phyloP scores from a whole-genome alignment of 2,329 filamentous ascomycete species.

The Neonectria sp. region DNA sequence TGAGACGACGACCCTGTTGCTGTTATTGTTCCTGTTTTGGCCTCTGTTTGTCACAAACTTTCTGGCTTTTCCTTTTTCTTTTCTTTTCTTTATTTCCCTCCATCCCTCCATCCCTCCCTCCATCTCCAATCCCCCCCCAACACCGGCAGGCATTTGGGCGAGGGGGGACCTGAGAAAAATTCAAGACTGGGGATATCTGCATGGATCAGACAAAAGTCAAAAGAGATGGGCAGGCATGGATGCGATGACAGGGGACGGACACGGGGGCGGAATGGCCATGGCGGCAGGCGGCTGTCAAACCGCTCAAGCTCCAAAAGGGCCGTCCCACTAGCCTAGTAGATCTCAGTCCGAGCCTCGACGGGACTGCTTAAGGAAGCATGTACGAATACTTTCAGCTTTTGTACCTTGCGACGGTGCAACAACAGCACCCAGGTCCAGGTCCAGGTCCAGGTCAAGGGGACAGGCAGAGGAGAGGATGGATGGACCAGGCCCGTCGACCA shows the following conservation, averaged over 20 bases:
- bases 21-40: not conserved
- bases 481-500: conserved; percentile 25
- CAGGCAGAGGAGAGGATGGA: not conserved
- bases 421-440: conserved; percentile 20
- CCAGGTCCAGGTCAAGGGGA: conserved; percentile 15
- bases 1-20: not conserved
- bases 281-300: conserved; percentile 45
- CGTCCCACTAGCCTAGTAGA: conserved; percentile 48
- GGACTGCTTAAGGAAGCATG: too few relatives aligned
- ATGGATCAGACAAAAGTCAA: conserved; percentile 33
- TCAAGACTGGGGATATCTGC: conserved; percentile 3
- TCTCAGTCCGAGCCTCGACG: conserved; percentile 28
- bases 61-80: not conserved
- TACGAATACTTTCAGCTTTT: too few relatives aligned
- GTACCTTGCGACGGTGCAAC: not conserved
- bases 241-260: conserved; percentile 39
- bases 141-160: conserved; percentile 1
- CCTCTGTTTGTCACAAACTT: not conserved
- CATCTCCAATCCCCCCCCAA: too few relatives aligned
- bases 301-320: conserved; percentile 47
- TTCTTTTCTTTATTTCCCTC: not conserved
- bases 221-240: conserved; percentile 41
- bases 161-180: not conserved
- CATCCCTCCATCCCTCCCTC: not conserved
- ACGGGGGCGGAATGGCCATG: conserved; percentile 44